Evolutionary conservation across 1,139 yeast species (phyloP), one percentile per base, ranked within the genome.

Genomic region (Groenewaldozyma sp.): DNA sequence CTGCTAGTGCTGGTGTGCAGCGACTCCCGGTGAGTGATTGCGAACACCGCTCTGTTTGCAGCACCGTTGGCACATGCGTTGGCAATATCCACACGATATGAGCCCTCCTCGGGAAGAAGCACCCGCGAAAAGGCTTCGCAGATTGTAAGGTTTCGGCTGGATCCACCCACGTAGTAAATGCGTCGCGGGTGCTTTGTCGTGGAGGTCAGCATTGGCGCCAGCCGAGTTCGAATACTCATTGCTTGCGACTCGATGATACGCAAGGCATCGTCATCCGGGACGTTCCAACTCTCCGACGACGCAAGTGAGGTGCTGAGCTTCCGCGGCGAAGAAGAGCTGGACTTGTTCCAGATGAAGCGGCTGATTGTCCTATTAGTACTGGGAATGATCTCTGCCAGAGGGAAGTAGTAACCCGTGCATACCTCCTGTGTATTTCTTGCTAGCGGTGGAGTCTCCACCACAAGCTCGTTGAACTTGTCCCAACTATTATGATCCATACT

Each of bases 61-160:
- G 95, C 95, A n/a, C 96, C 96, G 16, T 83, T 64, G 1, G 95
- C 96, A 69, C 96, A 87, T 1, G 95, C 94, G 60, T 87, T 87
- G 4, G 91, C 78, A 36, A 84, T 74, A 53, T 83, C 91, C 22
- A 81, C 80, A 47, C 76, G 74, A 58, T 63, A 84, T 43, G 81
- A 76, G 2, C 91, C 93, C 16, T 72, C 65, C 2, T 54, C 45
- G 7, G 74, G 70, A 3, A 88, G 87, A 31, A 87, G 61, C 5
- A 87, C 78, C 11, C 79, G 68, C 3, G 88, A 76, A 70, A 83
- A 79, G 44, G 76, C 79, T 20, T 62, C 58, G 34, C 86, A 77
- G 38, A 87, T 79, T 22, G 84, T 73, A 24, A 58, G 48, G 59
- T 87, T 87, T 39, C 75, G 74, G 13, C 93, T 79, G 1, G 88